Evolutionary conservation across 139 green algal genomes (phyloP).

Genomic region (Coccomyxa sp.): DNA sequence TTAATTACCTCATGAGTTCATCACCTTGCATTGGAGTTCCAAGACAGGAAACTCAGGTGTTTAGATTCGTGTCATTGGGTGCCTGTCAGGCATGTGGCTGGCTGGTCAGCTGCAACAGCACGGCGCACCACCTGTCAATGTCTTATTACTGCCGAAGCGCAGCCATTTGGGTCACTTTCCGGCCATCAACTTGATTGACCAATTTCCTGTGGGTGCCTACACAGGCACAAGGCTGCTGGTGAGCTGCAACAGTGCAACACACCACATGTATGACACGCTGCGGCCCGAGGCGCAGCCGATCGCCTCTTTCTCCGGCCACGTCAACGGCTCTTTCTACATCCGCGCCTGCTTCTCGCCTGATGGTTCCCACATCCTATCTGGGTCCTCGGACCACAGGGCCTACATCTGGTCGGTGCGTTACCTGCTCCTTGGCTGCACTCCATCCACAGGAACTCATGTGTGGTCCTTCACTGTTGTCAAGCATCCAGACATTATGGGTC

Average conservation of each 20-base stretch:
- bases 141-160: too few relatives aligned
- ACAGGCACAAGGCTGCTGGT: slow-evolving; percentile 42
- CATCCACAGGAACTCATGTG: neutral
- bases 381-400: slow-evolving; percentile 48
- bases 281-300: slow-evolving; percentile 22
- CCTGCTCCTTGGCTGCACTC: neutral
- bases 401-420: slow-evolving; percentile 62
- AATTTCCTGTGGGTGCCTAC: neutral
- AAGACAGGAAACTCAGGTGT: too few relatives aligned
- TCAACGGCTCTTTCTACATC: slow-evolving; percentile 63
- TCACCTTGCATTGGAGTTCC: too few relatives aligned
- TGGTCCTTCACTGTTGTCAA: neutral
- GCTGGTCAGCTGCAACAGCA: too few relatives aligned
- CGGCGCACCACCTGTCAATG: too few relatives aligned
- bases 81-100: too few relatives aligned
- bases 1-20: too few relatives aligned
- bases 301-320: slow-evolving; percentile 46
- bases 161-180: too few relatives aligned
- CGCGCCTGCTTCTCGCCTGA: slow-evolving; percentile 59
- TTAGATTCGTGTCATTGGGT: too few relatives aligned
- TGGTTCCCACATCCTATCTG: slow-evolving; percentile 53
- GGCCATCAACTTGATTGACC: too few relatives aligned
- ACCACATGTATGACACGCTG: slow-evolving; percentile 43
- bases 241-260: slow-evolving; percentile 27
- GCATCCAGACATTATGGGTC: neutral